These are phyloP conservation scores for Oryza brachyantha DNA, from an alignment of 176 grass and related monocot genomes.

Conservation along the genomic window DNA sequence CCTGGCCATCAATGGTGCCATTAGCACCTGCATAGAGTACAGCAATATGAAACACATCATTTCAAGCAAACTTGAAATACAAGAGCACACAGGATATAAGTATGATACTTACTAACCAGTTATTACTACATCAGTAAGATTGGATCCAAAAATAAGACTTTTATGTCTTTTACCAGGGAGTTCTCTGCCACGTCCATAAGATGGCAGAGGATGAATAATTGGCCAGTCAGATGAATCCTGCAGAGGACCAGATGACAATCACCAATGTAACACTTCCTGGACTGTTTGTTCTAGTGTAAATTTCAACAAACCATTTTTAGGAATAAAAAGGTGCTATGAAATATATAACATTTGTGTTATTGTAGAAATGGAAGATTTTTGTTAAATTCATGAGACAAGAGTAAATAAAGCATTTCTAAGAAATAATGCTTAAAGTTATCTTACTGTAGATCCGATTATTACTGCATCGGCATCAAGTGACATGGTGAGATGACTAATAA, in stretches of 20 bases:
- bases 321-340: not conserved
- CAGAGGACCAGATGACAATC: not conserved
- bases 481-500: slow-evolving; percentile 91
- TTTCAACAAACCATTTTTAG: not conserved
- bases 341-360: not conserved
- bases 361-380: no score
- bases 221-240: slow-evolving; percentile 69
- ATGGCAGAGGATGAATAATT: slow-evolving; percentile 65
- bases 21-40: slow-evolving; percentile 53
- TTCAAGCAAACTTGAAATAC: not conserved
- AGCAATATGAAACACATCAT: not conserved
- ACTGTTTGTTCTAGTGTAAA: not conserved
- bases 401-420: not conserved
- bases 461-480: slow-evolving; percentile 77
- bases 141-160: slow-evolving; percentile 79
- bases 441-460: slow-evolving; percentile 61
- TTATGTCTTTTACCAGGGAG: slow-evolving; percentile 80
- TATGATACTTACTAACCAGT: slow-evolving; percentile 47
- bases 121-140: slow-evolving; percentile 87
- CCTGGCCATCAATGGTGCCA: slow-evolving; percentile 80
- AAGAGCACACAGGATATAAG: not conserved
- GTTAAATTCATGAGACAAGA: not conserved
- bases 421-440: slow-evolving; percentile 27
- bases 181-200: slow-evolving; percentile 82
- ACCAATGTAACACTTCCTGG: not conserved